Evolutionary conservation across 352 stramenopile genomes (phyloP), one percentile per base, ranked within the genome.

Genomic region (Thalassiosira livingstoniorum): DNA sequence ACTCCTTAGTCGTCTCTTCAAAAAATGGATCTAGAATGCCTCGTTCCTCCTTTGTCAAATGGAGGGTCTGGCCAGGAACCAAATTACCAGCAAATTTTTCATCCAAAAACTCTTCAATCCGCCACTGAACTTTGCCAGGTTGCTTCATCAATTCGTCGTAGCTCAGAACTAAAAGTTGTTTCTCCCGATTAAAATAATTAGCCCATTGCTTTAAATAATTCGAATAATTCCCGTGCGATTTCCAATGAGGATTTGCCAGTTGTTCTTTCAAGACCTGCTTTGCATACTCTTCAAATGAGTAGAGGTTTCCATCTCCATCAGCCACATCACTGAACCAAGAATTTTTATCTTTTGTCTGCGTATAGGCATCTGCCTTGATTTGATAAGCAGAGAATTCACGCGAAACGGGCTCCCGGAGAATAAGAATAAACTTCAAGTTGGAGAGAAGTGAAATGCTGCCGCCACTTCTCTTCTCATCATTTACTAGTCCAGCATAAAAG

Each of bases 91-190:
- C 34, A 53, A n/a, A 11, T 65, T 29, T 53, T 29, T 54, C 21
- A 1, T 31, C 34, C 1, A 80, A 58, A 53, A 80, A 80, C 95
- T 79, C 90, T 91, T 32, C 86, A 92, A 53, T 96, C 94, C 72
- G 92, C 87, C 29, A 91, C 32, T 62, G 42, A 47, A 79, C 25
- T 69, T 75, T 67, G 4, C n/a, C 29, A 35, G 57, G 58, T 51
- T 66, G 21, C 3, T 25, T 0, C 23, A 45, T 4, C 4, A 80
- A 21, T 47, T 80, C 72, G 29, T 75, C 61, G 29, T 75, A 80
- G 25, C 27, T 54, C 60, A 80, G 53, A 18, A 80, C n/a, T 15
- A 80, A 34, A 18, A 80, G 57, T 58, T 80, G 61, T n/a, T 65
- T 42, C 21, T 37, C 34, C 51, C n/a, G 21, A n/a, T n/a, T n/a